Evolutionary conservation across 2,329 filamentous ascomycete genomes (phyloP), one percentile per base, ranked within the genome.

Genomic region (Tolypocladium inflatum): DNA sequence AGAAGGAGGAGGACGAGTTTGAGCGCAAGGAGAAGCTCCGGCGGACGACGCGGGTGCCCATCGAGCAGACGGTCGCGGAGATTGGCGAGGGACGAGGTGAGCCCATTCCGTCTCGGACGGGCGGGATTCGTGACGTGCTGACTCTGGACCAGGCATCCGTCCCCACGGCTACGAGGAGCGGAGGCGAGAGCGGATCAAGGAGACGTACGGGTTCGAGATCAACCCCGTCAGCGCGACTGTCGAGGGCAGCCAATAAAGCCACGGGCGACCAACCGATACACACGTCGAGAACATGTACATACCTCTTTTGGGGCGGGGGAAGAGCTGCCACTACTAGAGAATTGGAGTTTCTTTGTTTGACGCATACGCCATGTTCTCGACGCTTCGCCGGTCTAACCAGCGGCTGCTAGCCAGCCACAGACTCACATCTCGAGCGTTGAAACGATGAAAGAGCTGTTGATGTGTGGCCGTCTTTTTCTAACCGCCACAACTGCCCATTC

Each of bases 21-120:
- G 87, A 86, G 67, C 82, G 85, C 72, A 91, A 91, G 76, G 86
- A 93, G 72, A 80, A 78, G 62, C 62, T 92, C 70, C 83, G 90
- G 71, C 87, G 82, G 77, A 86, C 86, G 69, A 87, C 87, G 72
- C 83, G 90, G 71, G 78, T 86, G 70, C 88, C 90, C 33, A 78
- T 84, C 30, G 87, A 90, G 71, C 87, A 96, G 78, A 96, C 90
- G 2, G 77, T 96, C 63, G 82, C 84, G 30, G 83, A 93, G 68
- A 70, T 96, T 67, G 92, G 91, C 56, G 92, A 97, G 78, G 91
- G 91, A 64, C 84, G 91, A 83, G 90, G 90, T 93, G 81, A 68
- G 78, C 66, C 59, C 13, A 10, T 41, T 23, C 30, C 15, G 19
- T 26, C 21, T 26, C 3, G 7, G 11, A 6, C 7, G 5, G 4